Conservation (phyloP, 2,329 filamentous ascomycete species). For the Torrubiella hemipterigena region DNA sequence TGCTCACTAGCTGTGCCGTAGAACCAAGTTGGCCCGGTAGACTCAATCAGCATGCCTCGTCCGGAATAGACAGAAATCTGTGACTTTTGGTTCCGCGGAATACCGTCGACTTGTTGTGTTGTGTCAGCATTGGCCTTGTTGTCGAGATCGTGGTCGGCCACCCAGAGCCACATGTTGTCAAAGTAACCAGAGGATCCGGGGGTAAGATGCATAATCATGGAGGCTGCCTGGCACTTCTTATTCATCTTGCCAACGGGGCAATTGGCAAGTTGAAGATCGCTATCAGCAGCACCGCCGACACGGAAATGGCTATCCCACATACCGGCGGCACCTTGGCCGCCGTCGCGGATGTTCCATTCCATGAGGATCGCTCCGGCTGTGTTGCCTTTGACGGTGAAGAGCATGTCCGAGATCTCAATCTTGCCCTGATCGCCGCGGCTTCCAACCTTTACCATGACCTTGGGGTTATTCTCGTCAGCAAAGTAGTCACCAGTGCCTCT, state of each 20-base stretch:
- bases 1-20: slow-evolving; percentile 41
- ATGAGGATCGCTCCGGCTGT: slow-evolving; percentile 60
- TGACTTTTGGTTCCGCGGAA: neutral
- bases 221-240: slow-evolving; percentile 45
- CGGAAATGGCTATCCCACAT: slow-evolving; percentile 5
- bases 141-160: slow-evolving; percentile 41
- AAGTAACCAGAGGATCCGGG: slow-evolving; percentile 29
- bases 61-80: slow-evolving; percentile 21
- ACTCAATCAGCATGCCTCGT: slow-evolving; percentile 21
- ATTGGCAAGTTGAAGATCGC: slow-evolving; percentile 48
- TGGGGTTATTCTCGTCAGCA: slow-evolving; percentile 45
- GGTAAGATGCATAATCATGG: slow-evolving; percentile 34
- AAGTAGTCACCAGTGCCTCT: slow-evolving; percentile 48
- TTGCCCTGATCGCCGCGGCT: slow-evolving; percentile 44
- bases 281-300: slow-evolving; percentile 33
- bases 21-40: slow-evolving; percentile 24
- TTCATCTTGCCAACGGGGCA: slow-evolving; percentile 43
- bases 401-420: slow-evolving; percentile 58
- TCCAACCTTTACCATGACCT: slow-evolving; percentile 56
- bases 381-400: slow-evolving; percentile 53
- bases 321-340: slow-evolving; percentile 29
- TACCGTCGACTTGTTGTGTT: neutral
- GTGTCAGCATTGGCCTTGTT: slow-evolving; percentile 1
- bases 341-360: slow-evolving; percentile 57
- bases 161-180: slow-evolving; percentile 50